Evolutionary conservation across 73 alveolate species (phyloP).

Genomic region (Diophrys sp.): DNA sequence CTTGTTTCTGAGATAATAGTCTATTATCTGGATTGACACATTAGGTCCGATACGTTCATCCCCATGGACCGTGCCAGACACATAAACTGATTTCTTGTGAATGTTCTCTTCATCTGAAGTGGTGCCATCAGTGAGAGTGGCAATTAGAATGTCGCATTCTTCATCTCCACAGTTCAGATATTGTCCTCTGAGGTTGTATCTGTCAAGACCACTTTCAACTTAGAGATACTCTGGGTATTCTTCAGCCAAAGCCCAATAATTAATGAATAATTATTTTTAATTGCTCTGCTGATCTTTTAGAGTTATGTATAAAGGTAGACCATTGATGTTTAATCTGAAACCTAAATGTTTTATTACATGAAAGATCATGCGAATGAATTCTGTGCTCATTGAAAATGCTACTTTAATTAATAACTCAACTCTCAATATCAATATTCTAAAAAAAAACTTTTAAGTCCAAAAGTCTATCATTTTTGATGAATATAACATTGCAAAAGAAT

Average conservation of each 20-base stretch:
- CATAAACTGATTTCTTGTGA: conserved; percentile 79
- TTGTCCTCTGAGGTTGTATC: neutral
- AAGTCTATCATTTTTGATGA: too few relatives aligned
- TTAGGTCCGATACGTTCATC: conserved; percentile 93
- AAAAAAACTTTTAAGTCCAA: too few relatives aligned
- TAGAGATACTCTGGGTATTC: neutral
- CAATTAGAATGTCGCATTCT: conserved; percentile 59
- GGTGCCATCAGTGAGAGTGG: conserved; percentile 35
- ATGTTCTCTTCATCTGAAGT: conserved; percentile 59
- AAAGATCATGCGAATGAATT: too few relatives aligned
- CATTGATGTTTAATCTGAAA: too few relatives aligned
- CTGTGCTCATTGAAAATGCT: too few relatives aligned
- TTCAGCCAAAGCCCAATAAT: neutral
- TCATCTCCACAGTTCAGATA: neutral
- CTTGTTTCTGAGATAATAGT: conserved; percentile 29
- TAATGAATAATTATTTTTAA: too few relatives aligned
- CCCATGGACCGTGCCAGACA: conserved; percentile 96
- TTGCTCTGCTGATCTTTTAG: too few relatives aligned
- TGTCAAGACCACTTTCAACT: neutral
- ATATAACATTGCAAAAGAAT: too few relatives aligned
- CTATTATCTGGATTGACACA: conserved; percentile 67
- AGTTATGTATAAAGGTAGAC: too few relatives aligned
- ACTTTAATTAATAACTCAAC: too few relatives aligned
- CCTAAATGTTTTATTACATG: too few relatives aligned
- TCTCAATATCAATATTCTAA: too few relatives aligned